Conservation (phyloP, 805 yeast species). For the Debaryomyces castellii region DNA sequence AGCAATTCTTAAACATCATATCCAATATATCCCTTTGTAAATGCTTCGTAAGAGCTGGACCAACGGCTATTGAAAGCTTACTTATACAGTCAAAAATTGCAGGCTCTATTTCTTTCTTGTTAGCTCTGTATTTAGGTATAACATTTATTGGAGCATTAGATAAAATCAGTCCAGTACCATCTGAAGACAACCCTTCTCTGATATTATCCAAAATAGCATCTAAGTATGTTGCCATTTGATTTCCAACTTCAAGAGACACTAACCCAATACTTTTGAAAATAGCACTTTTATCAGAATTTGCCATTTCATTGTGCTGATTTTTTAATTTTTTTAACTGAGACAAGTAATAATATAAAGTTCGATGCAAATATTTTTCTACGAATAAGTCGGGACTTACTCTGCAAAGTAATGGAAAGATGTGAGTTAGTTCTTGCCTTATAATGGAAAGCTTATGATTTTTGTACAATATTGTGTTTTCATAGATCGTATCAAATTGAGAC, state of each 20-base stretch:
- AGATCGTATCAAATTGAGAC: slow-evolving; percentile 71
- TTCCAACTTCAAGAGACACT: slow-evolving; percentile 74
- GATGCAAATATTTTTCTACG: slow-evolving; percentile 77
- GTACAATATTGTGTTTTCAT: slow-evolving; percentile 68
- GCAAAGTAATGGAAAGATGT: slow-evolving; percentile 80
- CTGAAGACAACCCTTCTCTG: slow-evolving; percentile 65
- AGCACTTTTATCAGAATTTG: slow-evolving; percentile 62
- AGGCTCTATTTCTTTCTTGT: slow-evolving; percentile 72
- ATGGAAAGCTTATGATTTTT: slow-evolving; percentile 75
- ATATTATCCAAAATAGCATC: slow-evolving; percentile 85
- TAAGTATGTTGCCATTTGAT: slow-evolving; percentile 81
- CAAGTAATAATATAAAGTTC: slow-evolving; percentile 73
- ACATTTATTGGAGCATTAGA: slow-evolving; percentile 31
- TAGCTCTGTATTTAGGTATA: slow-evolving; percentile 52
- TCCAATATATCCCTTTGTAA: slow-evolving; percentile 79
- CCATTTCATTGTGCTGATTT: slow-evolving; percentile 35
- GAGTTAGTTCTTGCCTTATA: slow-evolving; percentile 81
- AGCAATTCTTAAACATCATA: slow-evolving; percentile 70
- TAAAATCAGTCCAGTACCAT: slow-evolving; percentile 36
- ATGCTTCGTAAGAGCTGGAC: slow-evolving; percentile 89
- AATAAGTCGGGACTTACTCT: slow-evolving; percentile 72
- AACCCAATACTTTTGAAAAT: slow-evolving; percentile 82
- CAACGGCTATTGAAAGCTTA: slow-evolving; percentile 82
- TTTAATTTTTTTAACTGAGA: slow-evolving; percentile 72
- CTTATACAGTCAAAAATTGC: slow-evolving; percentile 89